phyloP scores from a whole-genome alignment of 106 monocot species.

The Allium sativum region DNA sequence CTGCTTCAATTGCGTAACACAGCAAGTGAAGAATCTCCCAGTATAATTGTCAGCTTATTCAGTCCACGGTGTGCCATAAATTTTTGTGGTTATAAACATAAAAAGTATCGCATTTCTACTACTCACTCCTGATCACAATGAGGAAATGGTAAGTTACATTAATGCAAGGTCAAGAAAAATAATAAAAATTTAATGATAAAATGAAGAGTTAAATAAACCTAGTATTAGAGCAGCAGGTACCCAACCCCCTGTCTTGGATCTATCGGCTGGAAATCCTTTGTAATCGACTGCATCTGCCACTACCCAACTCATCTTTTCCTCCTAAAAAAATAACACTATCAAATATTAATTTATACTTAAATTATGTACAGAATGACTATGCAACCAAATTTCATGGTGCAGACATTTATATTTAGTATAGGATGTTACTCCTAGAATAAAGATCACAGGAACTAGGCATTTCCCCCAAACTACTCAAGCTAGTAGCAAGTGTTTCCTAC shows the following conservation, averaged over 20 bases:
- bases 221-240: slow-evolving; percentile 58
- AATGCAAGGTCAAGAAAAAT: background rate
- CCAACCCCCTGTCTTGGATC: slow-evolving; percentile 69
- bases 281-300: slow-evolving; percentile 62
- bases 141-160: too few relatives aligned
- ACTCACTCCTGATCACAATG: too few relatives aligned
- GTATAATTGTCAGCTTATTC: too few relatives aligned
- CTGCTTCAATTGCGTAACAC: too few relatives aligned
- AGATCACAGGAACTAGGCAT: background rate
- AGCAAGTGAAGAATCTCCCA: too few relatives aligned
- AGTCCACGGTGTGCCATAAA: too few relatives aligned
- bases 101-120: too few relatives aligned
- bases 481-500: too few relatives aligned
- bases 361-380: background rate
- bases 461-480: too few relatives aligned
- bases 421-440: background rate
- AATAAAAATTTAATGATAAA: background rate
- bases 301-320: slow-evolving; percentile 34
- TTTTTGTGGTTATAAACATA: too few relatives aligned
- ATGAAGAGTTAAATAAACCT: slow-evolving; percentile 19
- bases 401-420: background rate
- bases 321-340: slow-evolving; percentile 12
- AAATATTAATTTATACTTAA: background rate
- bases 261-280: slow-evolving; percentile 68
- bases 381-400: background rate